Evolutionary conservation across 192 early-diverging fungal genomes (phyloP).

Genomic region (Lunasporangiospora selenospora): DNA sequence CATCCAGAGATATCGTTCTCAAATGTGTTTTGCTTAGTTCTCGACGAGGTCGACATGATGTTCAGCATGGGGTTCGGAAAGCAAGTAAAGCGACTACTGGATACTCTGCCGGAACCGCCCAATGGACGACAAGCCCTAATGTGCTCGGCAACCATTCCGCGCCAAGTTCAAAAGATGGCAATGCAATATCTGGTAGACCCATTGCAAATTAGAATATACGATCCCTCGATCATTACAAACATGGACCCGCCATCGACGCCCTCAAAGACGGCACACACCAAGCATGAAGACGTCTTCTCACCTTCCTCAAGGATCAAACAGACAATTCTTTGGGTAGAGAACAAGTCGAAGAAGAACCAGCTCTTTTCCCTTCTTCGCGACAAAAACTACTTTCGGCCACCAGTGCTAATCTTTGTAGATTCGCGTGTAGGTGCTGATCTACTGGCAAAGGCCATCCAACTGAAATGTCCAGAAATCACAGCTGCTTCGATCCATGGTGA

Average conservation of each 20-base stretch:
- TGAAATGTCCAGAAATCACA: constrained; percentile 37
- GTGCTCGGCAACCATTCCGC: constrained; percentile 60
- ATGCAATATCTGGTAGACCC: constrained; percentile 30
- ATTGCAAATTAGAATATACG: constrained; percentile 42
- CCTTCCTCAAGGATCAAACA: constrained; percentile 53
- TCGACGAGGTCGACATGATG: constrained; percentile 67
- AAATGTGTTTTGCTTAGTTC: constrained; percentile 53
- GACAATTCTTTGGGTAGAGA: constrained; percentile 64
- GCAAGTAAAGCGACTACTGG: constrained; percentile 55
- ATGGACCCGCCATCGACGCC: too few relatives aligned
- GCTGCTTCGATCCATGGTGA: constrained; percentile 59
- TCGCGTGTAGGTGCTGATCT: constrained; percentile 60
- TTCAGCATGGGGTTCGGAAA: constrained; percentile 60
- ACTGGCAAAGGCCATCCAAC: constrained; percentile 51
- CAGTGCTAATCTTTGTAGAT: constrained; percentile 62
- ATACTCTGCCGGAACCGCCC: constrained; percentile 34
- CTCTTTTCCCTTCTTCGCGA: constrained; percentile 59
- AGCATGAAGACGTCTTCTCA: constrained; percentile 13
- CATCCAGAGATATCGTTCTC: constrained; percentile 43
- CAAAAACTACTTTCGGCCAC: constrained; percentile 58
- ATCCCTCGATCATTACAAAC: constrained; percentile 1
- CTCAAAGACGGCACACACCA: too few relatives aligned
- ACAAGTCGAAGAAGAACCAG: constrained; percentile 60
- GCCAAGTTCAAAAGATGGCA: constrained; percentile 27
- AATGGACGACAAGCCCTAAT: constrained; percentile 50